Conservation (phyloP, 2,329 filamentous ascomycete genomes). For the Sphaerulina vaccinii region DNA sequence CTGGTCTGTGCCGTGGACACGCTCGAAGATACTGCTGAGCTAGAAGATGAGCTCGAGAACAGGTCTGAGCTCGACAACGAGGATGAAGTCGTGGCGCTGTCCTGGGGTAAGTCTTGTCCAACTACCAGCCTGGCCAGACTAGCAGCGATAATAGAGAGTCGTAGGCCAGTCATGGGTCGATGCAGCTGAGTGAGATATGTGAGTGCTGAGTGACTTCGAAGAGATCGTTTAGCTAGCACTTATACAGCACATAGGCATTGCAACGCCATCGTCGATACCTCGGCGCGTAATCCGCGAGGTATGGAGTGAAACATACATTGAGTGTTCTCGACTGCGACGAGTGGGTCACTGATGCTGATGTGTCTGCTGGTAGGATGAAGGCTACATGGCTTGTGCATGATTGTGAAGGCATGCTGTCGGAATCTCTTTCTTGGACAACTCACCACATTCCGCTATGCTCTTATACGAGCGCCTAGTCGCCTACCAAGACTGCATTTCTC, state of each 20-base stretch:
- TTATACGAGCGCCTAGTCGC: neutral
- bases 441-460: conserved; percentile 1
- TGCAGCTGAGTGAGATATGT: neutral
- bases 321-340: neutral
- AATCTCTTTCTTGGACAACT: neutral
- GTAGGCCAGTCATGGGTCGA: neutral
- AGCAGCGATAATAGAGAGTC: neutral
- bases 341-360: neutral
- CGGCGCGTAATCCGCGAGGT: neutral
- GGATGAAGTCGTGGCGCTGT: too few relatives aligned
- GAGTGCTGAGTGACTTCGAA: neutral
- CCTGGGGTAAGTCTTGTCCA: too few relatives aligned
- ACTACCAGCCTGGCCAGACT: neutral
- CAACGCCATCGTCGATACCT: neutral
- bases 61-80: too few relatives aligned
- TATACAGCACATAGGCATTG: neutral
- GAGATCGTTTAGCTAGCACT: neutral
- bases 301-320: neutral
- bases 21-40: too few relatives aligned
- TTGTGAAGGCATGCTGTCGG: neutral
- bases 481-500: neutral
- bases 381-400: neutral
- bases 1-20: neutral
- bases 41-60: too few relatives aligned
- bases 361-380: neutral